phyloP scores from a whole-genome alignment of 148 eudicot genomes.

The Silene uniflora region DNA sequence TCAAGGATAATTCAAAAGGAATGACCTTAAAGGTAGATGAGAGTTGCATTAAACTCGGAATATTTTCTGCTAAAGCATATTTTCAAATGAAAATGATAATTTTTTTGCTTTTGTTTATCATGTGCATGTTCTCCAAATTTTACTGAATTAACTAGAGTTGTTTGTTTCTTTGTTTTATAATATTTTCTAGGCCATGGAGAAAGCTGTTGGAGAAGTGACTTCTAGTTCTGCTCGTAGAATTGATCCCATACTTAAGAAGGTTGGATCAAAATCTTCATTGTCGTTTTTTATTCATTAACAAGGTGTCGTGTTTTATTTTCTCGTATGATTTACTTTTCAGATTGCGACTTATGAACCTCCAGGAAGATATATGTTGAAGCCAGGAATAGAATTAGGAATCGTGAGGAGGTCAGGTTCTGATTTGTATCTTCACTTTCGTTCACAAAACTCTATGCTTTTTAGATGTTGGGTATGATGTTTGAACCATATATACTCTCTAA shows the following conservation, averaged over 20 bases:
- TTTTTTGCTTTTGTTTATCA: not conserved
- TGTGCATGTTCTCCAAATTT: not conserved
- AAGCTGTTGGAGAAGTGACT: slow-evolving; percentile 66
- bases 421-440: slow-evolving; percentile 46
- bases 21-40: slow-evolving; percentile 73
- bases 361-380: slow-evolving; percentile 73
- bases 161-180: not conserved
- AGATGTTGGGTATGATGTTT: too few species aligned
- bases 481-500: too few species aligned
- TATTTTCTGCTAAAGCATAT: not conserved
- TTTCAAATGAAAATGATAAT: not conserved
- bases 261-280: slow-evolving; percentile 20
- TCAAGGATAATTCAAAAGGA: slow-evolving; percentile 73
- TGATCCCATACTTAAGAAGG: slow-evolving; percentile 74
- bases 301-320: slow-evolving; percentile 22
- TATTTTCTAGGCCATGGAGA: slow-evolving; percentile 65
- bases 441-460: too few species aligned
- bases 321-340: slow-evolving; percentile 41
- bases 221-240: slow-evolving; percentile 57
- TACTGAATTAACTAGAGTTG: not conserved
- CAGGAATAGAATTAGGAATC: slow-evolving; percentile 58
- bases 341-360: slow-evolving; percentile 73
- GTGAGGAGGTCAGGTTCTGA: slow-evolving; percentile 44
- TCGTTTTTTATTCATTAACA: slow-evolving; percentile 1
- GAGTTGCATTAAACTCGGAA: not conserved